Evolutionary conservation across 805 yeast genomes (phyloP), one percentile per base, ranked within the genome.

Genomic region (Babjeviella inositovora): DNA sequence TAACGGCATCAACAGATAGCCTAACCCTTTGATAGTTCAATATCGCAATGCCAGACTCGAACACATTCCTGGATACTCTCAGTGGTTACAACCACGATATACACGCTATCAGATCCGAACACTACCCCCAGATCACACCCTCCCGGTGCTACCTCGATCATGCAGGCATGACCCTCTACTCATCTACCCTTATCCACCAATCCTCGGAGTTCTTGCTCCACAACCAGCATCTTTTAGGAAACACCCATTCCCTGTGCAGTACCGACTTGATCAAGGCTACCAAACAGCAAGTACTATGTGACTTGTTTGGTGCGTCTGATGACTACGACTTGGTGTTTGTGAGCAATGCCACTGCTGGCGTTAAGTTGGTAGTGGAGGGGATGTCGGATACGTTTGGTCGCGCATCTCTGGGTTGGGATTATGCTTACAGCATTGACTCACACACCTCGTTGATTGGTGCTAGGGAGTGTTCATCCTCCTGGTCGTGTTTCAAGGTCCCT

Each of bases 371-470:
- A 3, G 39, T 45, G 2, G 43, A 55, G 8, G 37, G 38, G 5
- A 27, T 52, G 14, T 14, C 21, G 5, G 47, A 41, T 23, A 25
- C 26, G 4, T 40, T 40, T 14, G 25, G 26, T 8, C n/a, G n/a
- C n/a, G n/a, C n/a, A n/a, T n/a, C n/a, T n/a, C n/a, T n/a, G 2
- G 20, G 28, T 2, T 34, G 34, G 18, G 13, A 35, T 5, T 52
- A 39, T 25, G 20, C 27, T 4, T 53, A 53, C 24, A 32, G 38
- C 13, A 19, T 25, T 4, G 51, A 57, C 23, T 41, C 54, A 2
- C 65, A 58, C 29, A 58, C 64, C 5, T 57, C 64, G 0, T 13
- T 53, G 3, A 35, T 58, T 4, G 65, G 65, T 0, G 31, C 55
- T 5, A 28, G 64, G 14, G 39, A 32, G 15, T 25, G 45, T 22